Percentiles rank a stretch among this genome's conserved stretches.
Evolutionary conservation across 805 yeast species (phyloP).

Genomic region (Saturnispora diversa): DNA sequence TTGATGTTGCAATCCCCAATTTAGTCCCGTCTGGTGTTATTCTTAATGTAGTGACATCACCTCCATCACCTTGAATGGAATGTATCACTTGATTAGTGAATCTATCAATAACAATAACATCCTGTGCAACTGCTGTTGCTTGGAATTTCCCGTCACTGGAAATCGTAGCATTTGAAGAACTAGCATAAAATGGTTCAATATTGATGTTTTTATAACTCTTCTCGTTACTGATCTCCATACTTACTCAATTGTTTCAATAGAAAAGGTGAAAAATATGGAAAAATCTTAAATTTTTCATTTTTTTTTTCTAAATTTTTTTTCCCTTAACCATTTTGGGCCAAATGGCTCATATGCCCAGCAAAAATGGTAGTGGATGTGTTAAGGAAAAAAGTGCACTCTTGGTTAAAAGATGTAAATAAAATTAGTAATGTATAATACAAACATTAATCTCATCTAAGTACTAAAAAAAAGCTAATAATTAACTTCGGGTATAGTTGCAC

Average conservation of each 20-base stretch:
- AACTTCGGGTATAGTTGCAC: no score
- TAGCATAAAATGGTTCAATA: conserved; percentile 79
- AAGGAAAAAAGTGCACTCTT: no score
- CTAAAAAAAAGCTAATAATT: no score
- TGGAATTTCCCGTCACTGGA: conserved; percentile 53
- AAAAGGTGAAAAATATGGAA: conserved; percentile 8
- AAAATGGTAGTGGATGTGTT: no score
- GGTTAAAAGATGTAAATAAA: no score
- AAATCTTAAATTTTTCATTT: background rate
- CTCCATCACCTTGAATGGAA: conserved; percentile 77
- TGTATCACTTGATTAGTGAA: conserved; percentile 48
- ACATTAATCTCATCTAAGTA: no score
- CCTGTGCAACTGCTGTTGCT: conserved; percentile 78
- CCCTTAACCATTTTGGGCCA: no score
- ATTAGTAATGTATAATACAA: no score
- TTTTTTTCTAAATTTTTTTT: conserved; percentile 2
- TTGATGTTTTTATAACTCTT: conserved; percentile 34
- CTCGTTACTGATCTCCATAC: conserved; percentile 18
- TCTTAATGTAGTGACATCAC: conserved; percentile 62
- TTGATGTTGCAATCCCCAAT: conserved; percentile 66
- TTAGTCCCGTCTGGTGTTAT: conserved; percentile 68
- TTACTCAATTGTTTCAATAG: background rate
- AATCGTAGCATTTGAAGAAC: conserved; percentile 69
- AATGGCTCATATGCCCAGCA: background rate
- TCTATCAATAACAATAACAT: conserved; percentile 61